Base-by-base conservation (phyloP, 1,284 basidiomycete species). In the Trichosporon coremiiforme region DNA sequence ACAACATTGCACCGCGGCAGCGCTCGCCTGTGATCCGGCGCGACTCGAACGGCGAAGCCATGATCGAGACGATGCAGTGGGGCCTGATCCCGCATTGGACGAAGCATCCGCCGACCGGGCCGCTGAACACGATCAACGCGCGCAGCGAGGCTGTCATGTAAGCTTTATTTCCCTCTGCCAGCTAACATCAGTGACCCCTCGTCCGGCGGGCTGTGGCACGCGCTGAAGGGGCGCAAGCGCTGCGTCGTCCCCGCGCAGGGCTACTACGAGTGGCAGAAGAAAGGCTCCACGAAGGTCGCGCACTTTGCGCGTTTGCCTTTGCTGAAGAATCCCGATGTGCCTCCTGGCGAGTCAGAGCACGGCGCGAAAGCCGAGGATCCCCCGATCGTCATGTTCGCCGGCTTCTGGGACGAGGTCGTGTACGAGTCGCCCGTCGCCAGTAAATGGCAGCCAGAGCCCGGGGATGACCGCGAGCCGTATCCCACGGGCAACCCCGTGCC, bases 201-300 rank as follows among this genome's bases (percentile, higher is more conserved):
- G 2, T 79, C 81, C 3, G 82, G 82, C 7, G 91, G 91, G 0
- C 90, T 94, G 87, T 95, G 93, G 93, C 88, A 85, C 41, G 88
- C 88, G 71, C 87, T 93, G 73, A 92, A 91, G 77, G 90, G 89
- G 9, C 87, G 85, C 82, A 91, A 91, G 74, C 87, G 94, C 38
- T 95, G 93, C 80, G 87, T 90, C 17, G 88, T 95, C 64, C 82
- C 91, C 13, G 90, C 90, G 69, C 89, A 95, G 83, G 94, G 90
- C 57, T 97, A 95, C 83, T 98, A 90, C 81, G 95, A 94, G 84
- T 98, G 95, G 92, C 85, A 92, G 66, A 90, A 89, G 73, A 93
- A 90, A 77, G 90, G 90, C 62, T 90, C 89, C 74, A 86, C 89
- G 15, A 90, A 91, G 72, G 77, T 92, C 0, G 92, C 94, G 0